phyloP scores from a whole-genome alignment of 2,329 filamentous ascomycete genomes.

The Colletotrichum horii region DNA sequence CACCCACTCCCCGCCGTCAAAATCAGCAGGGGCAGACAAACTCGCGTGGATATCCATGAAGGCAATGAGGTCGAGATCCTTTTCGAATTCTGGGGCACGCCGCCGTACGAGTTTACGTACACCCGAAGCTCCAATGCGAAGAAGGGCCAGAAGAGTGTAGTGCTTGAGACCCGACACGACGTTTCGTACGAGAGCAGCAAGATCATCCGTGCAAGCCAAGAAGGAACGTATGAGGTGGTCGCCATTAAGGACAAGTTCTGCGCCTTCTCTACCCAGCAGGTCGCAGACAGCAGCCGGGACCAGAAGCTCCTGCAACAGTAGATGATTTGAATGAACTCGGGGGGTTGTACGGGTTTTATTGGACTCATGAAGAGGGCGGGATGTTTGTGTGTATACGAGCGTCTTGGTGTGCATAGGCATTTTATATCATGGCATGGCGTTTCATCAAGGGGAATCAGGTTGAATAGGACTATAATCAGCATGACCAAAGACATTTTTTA shows the following conservation, averaged over 20 bases:
- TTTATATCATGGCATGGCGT: conserved; percentile 44
- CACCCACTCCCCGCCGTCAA: conserved; percentile 92
- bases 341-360: neutral
- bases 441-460: conserved; percentile 19
- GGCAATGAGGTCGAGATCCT: conserved; percentile 91
- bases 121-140: conserved; percentile 86
- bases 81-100: conserved; percentile 94
- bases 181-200: conserved; percentile 82
- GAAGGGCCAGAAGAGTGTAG: conserved; percentile 76
- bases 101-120: conserved; percentile 98
- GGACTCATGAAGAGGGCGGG: neutral
- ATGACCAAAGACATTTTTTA: conserved; percentile 13
- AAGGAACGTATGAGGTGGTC: conserved; percentile 97
- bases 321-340: neutral
- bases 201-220: conserved; percentile 83
- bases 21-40: conserved; percentile 82
- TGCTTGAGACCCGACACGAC: conserved; percentile 92
- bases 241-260: conserved; percentile 94
- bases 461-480: conserved; percentile 16
- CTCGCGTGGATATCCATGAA: conserved; percentile 92
- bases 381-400: conserved; percentile 12
- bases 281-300: conserved; percentile 51
- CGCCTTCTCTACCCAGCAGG: conserved; percentile 78
- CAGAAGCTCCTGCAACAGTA: conserved; percentile 34
- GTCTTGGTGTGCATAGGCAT: conserved; percentile 30